Conservation (phyloP, 371 early-diverging fungal genomes). For the Cokeromyces recurvatus region DNA sequence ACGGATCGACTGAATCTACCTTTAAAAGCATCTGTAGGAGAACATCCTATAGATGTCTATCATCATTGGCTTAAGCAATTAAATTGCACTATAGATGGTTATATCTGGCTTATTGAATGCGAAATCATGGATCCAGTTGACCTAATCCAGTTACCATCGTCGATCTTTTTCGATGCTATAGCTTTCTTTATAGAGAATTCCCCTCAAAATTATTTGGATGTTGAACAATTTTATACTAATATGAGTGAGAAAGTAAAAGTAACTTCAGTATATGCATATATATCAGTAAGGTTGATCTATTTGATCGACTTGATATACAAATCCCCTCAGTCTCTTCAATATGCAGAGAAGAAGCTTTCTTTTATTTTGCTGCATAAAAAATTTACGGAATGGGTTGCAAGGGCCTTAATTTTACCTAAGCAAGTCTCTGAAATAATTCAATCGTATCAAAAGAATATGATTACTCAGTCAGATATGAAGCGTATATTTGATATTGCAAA, state of each 20-base stretch:
- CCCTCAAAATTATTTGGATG: constrained; percentile 2
- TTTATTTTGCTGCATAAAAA: constrained; percentile 1
- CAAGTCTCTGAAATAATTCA: constrained; percentile 21
- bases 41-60: neutral
- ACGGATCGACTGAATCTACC: constrained; percentile 2
- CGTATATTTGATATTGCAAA: constrained; percentile 12
- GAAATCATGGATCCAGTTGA: constrained; percentile 9
- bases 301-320: constrained; percentile 15
- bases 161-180: constrained; percentile 10
- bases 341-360: neutral
- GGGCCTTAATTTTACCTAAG: constrained; percentile 23
- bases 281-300: constrained; percentile 12
- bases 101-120: constrained; percentile 37
- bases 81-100: constrained; percentile 28
- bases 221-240: constrained; percentile 2
- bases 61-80: constrained; percentile 26
- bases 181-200: constrained; percentile 11
- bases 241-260: constrained; percentile 11
- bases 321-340: neutral
- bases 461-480: constrained; percentile 9
- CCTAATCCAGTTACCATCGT: constrained; percentile 1
- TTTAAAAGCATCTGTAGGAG: neutral
- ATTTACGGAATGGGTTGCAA: constrained; percentile 13
- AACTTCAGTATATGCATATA: constrained; percentile 16
- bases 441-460: constrained; percentile 16